Evolutionary conservation across 768 basidiomycete genomes (phyloP).

Genomic region (Amanita thiersii): DNA sequence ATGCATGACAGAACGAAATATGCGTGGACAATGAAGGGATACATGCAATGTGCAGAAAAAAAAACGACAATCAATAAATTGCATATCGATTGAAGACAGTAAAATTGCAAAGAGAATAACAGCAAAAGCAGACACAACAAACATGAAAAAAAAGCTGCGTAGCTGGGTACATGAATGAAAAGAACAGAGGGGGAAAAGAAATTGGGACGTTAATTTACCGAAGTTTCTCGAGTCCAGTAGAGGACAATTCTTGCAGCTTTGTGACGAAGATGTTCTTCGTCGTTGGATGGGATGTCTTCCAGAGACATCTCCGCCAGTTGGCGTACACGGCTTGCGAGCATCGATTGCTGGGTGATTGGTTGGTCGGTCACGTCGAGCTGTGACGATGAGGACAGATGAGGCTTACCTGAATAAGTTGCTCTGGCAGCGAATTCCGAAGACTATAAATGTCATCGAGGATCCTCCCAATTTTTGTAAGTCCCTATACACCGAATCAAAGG

Average conservation of each 20-base stretch:
- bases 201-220: too few relatives aligned
- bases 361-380: too few relatives aligned
- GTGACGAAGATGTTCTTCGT: constrained; percentile 8
- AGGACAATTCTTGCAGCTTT: constrained; percentile 1
- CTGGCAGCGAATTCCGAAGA: background rate
- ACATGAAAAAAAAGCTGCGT: too few relatives aligned
- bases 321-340: constrained; percentile 3
- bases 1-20: too few relatives aligned
- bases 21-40: too few relatives aligned
- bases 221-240: background rate
- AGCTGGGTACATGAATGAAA: too few relatives aligned
- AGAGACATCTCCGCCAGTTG: constrained; percentile 6
- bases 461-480: background rate
- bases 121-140: too few relatives aligned
- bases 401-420: constrained; percentile 2
- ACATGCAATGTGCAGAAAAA: too few relatives aligned
- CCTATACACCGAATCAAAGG: background rate
- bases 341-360: background rate
- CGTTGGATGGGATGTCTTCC: constrained; percentile 6
- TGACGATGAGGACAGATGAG: background rate
- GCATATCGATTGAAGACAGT: too few relatives aligned
- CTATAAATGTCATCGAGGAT: constrained; percentile 2
- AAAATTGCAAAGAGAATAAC: too few relatives aligned
- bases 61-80: too few relatives aligned
- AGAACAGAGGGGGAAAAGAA: too few relatives aligned